phyloP scores from a whole-genome alignment of 2,329 filamentous ascomycete genomes.

The Didymella pomorum region DNA sequence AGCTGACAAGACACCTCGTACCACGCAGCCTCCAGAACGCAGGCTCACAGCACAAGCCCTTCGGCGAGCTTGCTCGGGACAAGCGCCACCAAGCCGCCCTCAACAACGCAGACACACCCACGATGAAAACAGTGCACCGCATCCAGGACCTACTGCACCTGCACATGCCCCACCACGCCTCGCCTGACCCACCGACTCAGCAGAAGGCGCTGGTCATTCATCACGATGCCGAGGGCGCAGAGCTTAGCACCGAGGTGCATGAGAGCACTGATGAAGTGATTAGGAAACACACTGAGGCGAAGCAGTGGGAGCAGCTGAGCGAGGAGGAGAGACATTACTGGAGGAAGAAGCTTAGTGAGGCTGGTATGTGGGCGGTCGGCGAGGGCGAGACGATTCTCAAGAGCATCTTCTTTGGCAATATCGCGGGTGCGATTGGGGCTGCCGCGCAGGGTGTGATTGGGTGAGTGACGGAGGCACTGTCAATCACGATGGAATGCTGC shows the following conservation, averaged over 20 bases:
- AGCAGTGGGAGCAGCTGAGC: slow-evolving; percentile 75
- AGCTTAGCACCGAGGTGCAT: slow-evolving; percentile 54
- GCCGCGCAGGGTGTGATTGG: slow-evolving; percentile 46
- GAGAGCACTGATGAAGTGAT: slow-evolving; percentile 42
- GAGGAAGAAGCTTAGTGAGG: slow-evolving; percentile 72
- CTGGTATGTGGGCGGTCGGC: slow-evolving; percentile 79
- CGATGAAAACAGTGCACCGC: slow-evolving; percentile 38
- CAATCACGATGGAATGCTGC: not conserved
- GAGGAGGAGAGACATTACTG: slow-evolving; percentile 70
- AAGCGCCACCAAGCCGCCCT: slow-evolving; percentile 36
- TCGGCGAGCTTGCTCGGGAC: slow-evolving; percentile 40
- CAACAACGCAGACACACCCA: slow-evolving; percentile 39
- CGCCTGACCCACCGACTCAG: slow-evolving; percentile 20
- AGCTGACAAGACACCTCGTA: slow-evolving; percentile 59
- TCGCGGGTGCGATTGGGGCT: slow-evolving; percentile 65
- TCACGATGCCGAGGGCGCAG: slow-evolving; percentile 47
- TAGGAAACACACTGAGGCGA: slow-evolving; percentile 58
- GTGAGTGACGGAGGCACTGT: slow-evolving; percentile 11
- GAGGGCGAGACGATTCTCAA: slow-evolving; percentile 80
- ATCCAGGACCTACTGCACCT: slow-evolving; percentile 46
- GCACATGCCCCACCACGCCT: slow-evolving; percentile 28
- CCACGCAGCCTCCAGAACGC: slow-evolving; percentile 59
- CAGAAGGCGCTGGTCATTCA: slow-evolving; percentile 55
- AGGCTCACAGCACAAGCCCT: slow-evolving; percentile 37
- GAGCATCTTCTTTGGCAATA: slow-evolving; percentile 78